Conservation (phyloP, 169 alveolate species). For the Plasmodium gonderi region DNA sequence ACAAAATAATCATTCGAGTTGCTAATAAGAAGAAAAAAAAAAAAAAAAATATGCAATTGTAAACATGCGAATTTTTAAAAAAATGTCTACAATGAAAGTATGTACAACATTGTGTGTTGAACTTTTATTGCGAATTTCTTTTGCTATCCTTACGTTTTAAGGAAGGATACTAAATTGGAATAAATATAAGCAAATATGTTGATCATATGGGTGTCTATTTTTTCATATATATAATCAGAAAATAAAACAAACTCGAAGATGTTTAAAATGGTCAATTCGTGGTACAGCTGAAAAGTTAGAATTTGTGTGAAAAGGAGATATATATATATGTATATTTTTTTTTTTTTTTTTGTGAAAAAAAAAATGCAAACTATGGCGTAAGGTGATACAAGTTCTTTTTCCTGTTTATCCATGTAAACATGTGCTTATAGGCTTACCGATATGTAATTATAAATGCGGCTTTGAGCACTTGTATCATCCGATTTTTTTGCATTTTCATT, state of each 20-base stretch:
- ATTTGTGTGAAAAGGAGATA: neutral
- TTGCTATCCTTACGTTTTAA: slow-evolving; percentile 14
- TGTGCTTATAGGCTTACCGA: slow-evolving; percentile 1
- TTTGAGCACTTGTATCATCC: neutral
- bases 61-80: neutral
- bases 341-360: too few relatives aligned
- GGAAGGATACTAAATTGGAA: slow-evolving; percentile 57
- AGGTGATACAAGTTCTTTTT: neutral
- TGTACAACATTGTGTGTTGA: neutral
- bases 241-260: slow-evolving; percentile 29
- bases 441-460: slow-evolving; percentile 44
- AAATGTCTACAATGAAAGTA: neutral
- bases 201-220: slow-evolving; percentile 39
- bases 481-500: neutral
- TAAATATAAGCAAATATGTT: slow-evolving; percentile 46
- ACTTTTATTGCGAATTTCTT: neutral
- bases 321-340: neutral
- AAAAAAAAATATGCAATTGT: too few relatives aligned
- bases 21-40: neutral
- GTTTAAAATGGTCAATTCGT: slow-evolving; percentile 57
- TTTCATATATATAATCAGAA: slow-evolving; percentile 50
- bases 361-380: too few relatives aligned
- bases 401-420: neutral
- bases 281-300: slow-evolving; percentile 28
- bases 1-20: slow-evolving; percentile 54